phyloP scores from a whole-genome alignment of 2,329 filamentous ascomycete genomes.

The Lomentospora prolificans region DNA sequence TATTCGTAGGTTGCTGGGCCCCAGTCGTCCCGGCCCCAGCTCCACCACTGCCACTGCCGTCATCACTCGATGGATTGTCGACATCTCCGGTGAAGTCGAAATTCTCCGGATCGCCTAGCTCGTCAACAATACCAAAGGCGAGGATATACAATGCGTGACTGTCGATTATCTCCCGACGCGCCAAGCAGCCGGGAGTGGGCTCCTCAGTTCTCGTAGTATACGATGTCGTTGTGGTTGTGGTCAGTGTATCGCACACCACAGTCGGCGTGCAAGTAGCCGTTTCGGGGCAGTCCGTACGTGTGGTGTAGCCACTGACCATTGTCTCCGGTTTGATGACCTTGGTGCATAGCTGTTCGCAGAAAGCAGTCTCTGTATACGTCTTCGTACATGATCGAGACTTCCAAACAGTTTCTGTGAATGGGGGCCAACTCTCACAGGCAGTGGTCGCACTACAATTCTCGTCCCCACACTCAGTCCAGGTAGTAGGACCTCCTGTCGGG shows the following conservation, averaged over 20 bases:
- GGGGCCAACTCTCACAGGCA: not conserved
- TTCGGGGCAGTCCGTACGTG: not conserved
- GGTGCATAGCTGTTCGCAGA: conserved; percentile 4
- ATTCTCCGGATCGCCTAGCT: not conserved
- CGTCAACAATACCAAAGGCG: not conserved
- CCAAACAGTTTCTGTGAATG: not conserved
- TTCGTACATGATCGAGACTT: conserved; percentile 1
- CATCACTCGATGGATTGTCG: no score
- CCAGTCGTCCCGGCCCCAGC: no score
- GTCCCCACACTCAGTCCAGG: conserved; percentile 5
- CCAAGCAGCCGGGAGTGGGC: not conserved
- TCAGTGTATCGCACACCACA: not conserved
- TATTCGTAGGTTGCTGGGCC: no score
- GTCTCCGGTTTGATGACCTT: not conserved
- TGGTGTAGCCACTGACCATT: not conserved
- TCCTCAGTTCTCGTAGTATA: conserved; percentile 1
- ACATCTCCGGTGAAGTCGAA: not conserved
- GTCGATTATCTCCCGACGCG: not conserved
- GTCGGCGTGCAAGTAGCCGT: not conserved
- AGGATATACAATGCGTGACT: not conserved
- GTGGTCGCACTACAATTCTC: not conserved
- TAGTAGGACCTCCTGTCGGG: not conserved
- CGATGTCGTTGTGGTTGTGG: conserved; percentile 4
- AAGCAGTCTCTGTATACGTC: conserved; percentile 1
- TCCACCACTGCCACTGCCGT: no score